Percentiles rank a stretch among this genome's conserved stretches.
Evolutionary conservation across 2,329 filamentous ascomycete species (phyloP).

Genomic region (Pestalotiopsis sp.): DNA sequence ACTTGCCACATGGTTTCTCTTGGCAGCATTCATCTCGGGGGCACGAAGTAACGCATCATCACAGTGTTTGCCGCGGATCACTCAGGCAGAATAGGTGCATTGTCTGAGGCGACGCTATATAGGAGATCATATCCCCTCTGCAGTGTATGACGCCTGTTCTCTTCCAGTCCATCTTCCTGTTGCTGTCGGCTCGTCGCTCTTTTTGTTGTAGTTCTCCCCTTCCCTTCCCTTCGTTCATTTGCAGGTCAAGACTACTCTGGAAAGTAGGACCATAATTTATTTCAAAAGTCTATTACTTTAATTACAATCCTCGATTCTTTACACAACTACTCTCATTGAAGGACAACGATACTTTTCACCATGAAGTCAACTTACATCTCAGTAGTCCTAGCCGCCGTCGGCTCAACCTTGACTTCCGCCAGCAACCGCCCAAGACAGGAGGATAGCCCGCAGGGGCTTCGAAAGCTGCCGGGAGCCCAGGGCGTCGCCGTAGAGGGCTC

Average conservation of each 20-base stretch:
- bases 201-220: neutral
- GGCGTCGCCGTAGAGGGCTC: neutral
- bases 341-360: neutral
- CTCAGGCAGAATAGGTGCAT: slow-evolving; percentile 3
- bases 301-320: neutral
- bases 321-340: neutral
- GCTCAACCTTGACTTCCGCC: neutral
- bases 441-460: neutral
- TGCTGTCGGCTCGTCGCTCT: neutral
- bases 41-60: neutral
- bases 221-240: slow-evolving; percentile 12
- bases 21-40: neutral
- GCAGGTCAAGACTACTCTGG: slow-evolving; percentile 16
- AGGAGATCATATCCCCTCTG: neutral
- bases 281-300: neutral
- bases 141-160: neutral
- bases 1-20: neutral
- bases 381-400: neutral
- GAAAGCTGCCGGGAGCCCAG: slow-evolving; percentile 1
- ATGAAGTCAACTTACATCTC: slow-evolving; percentile 4
- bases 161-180: slow-evolving; percentile 1
- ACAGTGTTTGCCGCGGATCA: slow-evolving; percentile 8
- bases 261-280: slow-evolving; percentile 8
- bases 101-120: neutral
- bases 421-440: neutral